Base-by-base conservation (phyloP, 352 stramenopile genomes). In the Halophytophthora batemanensis region DNA sequence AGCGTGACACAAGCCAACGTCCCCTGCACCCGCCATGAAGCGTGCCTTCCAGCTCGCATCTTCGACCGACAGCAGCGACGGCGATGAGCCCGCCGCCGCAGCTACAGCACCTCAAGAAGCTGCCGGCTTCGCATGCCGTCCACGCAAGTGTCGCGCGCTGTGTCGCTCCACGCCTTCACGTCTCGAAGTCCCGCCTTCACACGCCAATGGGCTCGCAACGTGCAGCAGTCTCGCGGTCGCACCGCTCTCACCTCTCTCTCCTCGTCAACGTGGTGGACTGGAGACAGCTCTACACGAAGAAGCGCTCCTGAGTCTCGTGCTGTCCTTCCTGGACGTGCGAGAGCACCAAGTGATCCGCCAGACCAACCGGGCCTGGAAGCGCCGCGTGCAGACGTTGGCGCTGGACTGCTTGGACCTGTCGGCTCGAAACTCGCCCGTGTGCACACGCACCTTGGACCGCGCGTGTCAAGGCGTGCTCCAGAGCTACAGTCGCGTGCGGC, bases 391-490 rank as follows among this genome's bases (percentile, higher is more conserved):
- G 49, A 86, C 79, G 14, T 61, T 94, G 41, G 66, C 67, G 17
- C 33, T 94, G n/a, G 69, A 87, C 45, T 60, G 50, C 41, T 62
- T 94, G 17, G 81, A 92, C 42, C 52, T 94, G 49, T 89, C 81
- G 18, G 44, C 37, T 2, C 41, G 22, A 6, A 69, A 33, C 2
- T 90, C 80, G n/a, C 72, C 79, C 3, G 64, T 91, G 6, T 54
- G 41, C 22, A 66, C 71, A 6, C 66, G 55, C 3, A 86, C 64
- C 6, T 52, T 94, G 14, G 65, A 86, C 22, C 74, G 67, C 31
- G 81, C 77, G 38, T 83, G 87, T 42, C 63, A 65, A 38, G 74
- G 77, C 0, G 66, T 86, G 2, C 59, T 88, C 31, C 68, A 87
- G 52, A 91, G 61, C 53, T 94, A 94, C 59, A 70, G 56, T 25